Percentiles rank a stretch among this genome's conserved stretches.
Conservation (phyloP, 257 asterid species). For the Penstemon barbatus region DNA sequence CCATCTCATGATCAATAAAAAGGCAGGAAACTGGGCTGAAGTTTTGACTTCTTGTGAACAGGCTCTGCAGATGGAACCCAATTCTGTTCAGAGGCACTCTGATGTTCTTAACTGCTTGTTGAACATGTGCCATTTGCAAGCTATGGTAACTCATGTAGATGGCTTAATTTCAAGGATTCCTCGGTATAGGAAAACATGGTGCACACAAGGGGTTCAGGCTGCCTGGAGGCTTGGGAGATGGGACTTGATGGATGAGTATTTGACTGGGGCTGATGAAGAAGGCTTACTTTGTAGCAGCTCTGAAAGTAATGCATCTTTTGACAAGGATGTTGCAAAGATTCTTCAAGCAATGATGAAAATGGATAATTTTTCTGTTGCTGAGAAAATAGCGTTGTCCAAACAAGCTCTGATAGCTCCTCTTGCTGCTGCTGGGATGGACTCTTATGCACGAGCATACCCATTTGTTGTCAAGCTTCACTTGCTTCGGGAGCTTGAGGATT, state of each 20-base stretch:
- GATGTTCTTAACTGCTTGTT: constrained; percentile 93
- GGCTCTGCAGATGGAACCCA: constrained; percentile 91
- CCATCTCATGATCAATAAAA: constrained; percentile 81
- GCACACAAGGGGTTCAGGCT: constrained; percentile 99
- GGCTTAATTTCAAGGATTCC: constrained; percentile 85
- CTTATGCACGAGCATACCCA: constrained; percentile 95
- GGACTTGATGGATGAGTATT: constrained; percentile 97
- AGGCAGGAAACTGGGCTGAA: constrained; percentile 99
- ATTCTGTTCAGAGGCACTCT: constrained; percentile 82
- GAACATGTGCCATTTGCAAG: constrained; percentile 93
- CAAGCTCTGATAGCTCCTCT: constrained; percentile 97
- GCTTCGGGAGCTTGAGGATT: constrained; percentile 95
- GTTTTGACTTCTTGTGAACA: constrained; percentile 95
- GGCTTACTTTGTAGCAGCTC: constrained; percentile 86
- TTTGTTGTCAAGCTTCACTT: constrained; percentile 93
- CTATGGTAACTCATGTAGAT: constrained; percentile 94
- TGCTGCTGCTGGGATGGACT: constrained; percentile 99
- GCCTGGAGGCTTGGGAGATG: constrained; percentile 99
- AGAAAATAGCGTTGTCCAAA: constrained; percentile 78
- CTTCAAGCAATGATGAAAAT: constrained; percentile 89
- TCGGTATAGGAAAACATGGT: constrained; percentile 81
- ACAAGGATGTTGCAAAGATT: constrained; percentile 93
- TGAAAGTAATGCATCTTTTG: constrained; percentile 92
- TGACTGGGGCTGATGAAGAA: constrained; percentile 79
- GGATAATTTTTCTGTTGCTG: constrained; percentile 71